Evolutionary conservation across 2,329 filamentous ascomycete genomes (phyloP).

Genomic region (Clarireedia hainanense): DNA sequence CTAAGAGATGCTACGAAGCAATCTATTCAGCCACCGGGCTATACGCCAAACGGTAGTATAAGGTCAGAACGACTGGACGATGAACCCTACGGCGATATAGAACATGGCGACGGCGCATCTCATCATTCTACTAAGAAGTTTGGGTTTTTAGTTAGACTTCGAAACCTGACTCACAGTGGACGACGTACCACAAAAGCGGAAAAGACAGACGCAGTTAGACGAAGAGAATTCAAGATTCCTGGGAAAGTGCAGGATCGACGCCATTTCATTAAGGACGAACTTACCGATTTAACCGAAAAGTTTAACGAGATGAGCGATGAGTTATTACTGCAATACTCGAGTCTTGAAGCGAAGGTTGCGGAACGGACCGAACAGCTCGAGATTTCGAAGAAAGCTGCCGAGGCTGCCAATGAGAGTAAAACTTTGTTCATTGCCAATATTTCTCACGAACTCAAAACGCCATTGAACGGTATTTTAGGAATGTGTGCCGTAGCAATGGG

Average conservation of each 20-base stretch:
- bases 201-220: conserved; percentile 34
- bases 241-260: conserved; percentile 69
- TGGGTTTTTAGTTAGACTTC: conserved; percentile 25
- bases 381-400: conserved; percentile 82
- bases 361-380: conserved; percentile 79
- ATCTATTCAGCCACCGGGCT: conserved; percentile 26
- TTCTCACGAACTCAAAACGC: conserved; percentile 46
- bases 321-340: conserved; percentile 75
- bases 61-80: conserved; percentile 19
- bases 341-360: conserved; percentile 75
- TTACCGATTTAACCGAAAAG: conserved; percentile 50
- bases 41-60: conserved; percentile 26
- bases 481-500: conserved; percentile 93
- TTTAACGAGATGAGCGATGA: conserved; percentile 11
- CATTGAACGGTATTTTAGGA: conserved; percentile 89
- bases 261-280: conserved; percentile 73
- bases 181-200: conserved; percentile 23
- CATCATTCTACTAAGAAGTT: conserved; percentile 23
- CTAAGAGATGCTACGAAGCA: conserved; percentile 27
- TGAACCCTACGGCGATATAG: conserved; percentile 15
- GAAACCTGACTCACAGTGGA: conserved; percentile 18
- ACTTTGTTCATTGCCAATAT: conserved; percentile 97
- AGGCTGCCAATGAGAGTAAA: conserved; percentile 95
- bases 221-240: conserved; percentile 67
- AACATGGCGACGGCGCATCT: conserved; percentile 20